phyloP scores from a whole-genome alignment of 202 grass and related monocot species.

The Elaeis oleifera region DNA sequence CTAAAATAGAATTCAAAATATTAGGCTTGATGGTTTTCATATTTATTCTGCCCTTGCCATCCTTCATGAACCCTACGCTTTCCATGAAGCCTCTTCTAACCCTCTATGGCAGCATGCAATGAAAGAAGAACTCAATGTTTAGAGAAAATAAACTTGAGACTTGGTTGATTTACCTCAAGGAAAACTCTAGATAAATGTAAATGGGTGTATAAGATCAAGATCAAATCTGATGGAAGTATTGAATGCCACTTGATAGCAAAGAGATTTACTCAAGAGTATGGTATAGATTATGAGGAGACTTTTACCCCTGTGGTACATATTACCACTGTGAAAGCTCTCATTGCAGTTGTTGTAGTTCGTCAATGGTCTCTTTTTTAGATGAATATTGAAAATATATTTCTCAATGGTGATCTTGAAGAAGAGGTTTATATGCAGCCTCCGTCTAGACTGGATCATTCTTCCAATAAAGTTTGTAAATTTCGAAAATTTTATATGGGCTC shows the following conservation, averaged over 20 bases:
- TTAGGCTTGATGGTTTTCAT: too few relatives aligned
- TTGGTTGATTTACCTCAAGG: too few relatives aligned
- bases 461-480: not conserved
- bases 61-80: too few relatives aligned
- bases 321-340: not conserved
- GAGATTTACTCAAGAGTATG: not conserved
- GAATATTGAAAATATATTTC: constrained; percentile 5
- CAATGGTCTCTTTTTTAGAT: not conserved
- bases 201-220: too few relatives aligned
- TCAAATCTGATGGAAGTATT: too few relatives aligned
- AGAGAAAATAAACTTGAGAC: too few relatives aligned
- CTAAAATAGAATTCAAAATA: too few relatives aligned
- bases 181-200: too few relatives aligned
- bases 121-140: too few relatives aligned
- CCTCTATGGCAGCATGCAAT: too few relatives aligned
- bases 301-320: not conserved
- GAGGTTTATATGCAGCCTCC: constrained; percentile 8
- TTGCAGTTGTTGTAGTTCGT: not conserved
- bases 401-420: constrained; percentile 6
- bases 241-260: not conserved
- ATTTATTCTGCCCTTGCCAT: too few relatives aligned
- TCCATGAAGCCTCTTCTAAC: too few relatives aligned
- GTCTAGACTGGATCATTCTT: not conserved
- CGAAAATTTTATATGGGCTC: not conserved
- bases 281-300: constrained; percentile 8